A percentile compares a stretch with the other conserved stretches of the same genome.
These are phyloP conservation scores for Nicotiana tabacum DNA, from an alignment of 257 asterid species.

Conservation along the genomic window DNA sequence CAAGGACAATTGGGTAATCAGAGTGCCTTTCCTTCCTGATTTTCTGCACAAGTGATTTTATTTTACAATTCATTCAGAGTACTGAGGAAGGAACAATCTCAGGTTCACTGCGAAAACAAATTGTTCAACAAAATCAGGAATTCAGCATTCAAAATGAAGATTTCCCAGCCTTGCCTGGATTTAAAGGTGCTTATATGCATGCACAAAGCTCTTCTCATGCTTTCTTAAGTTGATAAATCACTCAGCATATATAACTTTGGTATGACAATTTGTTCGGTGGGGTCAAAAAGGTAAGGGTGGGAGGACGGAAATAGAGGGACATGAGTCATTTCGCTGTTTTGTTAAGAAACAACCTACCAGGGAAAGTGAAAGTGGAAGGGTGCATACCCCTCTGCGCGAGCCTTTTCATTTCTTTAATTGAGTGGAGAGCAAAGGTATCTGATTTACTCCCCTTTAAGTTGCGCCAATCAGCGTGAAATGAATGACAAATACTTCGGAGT, in stretches of 20 bases:
- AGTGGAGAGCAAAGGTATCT: too few relatives aligned
- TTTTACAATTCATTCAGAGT: constrained; percentile 16
- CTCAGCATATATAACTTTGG: background rate
- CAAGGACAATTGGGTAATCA: constrained; percentile 85
- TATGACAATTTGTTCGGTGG: background rate
- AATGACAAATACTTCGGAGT: too few relatives aligned
- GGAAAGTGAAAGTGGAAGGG: background rate
- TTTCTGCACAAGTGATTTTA: constrained; percentile 15
- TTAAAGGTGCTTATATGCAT: constrained; percentile 55
- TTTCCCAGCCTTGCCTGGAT: constrained; percentile 97
- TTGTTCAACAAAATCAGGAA: constrained; percentile 96
- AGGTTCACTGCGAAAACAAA: constrained; percentile 95
- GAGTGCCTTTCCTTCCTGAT: constrained; percentile 11
- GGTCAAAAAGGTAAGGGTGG: background rate
- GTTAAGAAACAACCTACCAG: background rate
- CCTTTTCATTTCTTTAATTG: background rate
- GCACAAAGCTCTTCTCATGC: background rate
- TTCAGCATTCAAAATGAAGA: constrained; percentile 99
- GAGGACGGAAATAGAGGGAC: background rate
- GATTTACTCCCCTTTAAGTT: too few relatives aligned
- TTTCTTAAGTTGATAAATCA: background rate
- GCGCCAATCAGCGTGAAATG: too few relatives aligned
- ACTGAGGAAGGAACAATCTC: constrained; percentile 24
- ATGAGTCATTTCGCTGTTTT: background rate
- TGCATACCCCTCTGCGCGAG: background rate